Evolutionary conservation across 2,329 filamentous ascomycete genomes (phyloP).

Genomic region (Aspergillus sojae): DNA sequence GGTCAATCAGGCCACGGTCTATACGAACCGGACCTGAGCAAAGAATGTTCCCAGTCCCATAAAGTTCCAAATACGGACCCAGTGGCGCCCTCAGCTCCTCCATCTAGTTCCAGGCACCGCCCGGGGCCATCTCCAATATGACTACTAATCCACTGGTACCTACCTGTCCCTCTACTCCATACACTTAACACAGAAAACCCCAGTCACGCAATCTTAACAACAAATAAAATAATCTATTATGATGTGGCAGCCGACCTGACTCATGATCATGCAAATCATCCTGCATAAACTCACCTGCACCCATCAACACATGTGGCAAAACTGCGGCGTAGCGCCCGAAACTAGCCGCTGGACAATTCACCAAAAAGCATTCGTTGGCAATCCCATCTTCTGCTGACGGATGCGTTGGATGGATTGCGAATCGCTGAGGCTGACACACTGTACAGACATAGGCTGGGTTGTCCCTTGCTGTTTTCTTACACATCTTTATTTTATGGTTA

Average conservation of each 20-base stretch:
- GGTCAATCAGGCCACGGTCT: not conserved
- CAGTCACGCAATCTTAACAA: not conserved
- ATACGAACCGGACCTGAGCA: slow-evolving; percentile 1
- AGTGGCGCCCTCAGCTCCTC: not conserved
- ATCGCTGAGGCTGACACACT: slow-evolving; percentile 3
- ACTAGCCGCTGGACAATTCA: slow-evolving; percentile 7
- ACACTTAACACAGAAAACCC: not conserved
- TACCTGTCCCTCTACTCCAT: not conserved
- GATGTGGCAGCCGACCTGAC: not conserved
- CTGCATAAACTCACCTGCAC: not conserved
- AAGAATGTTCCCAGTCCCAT: not conserved
- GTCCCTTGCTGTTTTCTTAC: not conserved
- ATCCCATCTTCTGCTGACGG: not conserved
- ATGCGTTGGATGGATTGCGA: not conserved
- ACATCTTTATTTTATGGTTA: not conserved
- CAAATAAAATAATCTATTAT: not conserved
- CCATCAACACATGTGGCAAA: not conserved
- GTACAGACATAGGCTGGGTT: not conserved
- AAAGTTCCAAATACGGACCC: not conserved
- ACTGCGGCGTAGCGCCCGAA: not conserved
- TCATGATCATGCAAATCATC: not conserved
- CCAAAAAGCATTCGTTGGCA: not conserved
- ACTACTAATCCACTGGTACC: not conserved
- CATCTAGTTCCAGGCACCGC: not conserved
- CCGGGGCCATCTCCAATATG: not conserved